Evolutionary conservation across 1,284 basidiomycete species (phyloP).

Genomic region (Malassezia psittaci): DNA sequence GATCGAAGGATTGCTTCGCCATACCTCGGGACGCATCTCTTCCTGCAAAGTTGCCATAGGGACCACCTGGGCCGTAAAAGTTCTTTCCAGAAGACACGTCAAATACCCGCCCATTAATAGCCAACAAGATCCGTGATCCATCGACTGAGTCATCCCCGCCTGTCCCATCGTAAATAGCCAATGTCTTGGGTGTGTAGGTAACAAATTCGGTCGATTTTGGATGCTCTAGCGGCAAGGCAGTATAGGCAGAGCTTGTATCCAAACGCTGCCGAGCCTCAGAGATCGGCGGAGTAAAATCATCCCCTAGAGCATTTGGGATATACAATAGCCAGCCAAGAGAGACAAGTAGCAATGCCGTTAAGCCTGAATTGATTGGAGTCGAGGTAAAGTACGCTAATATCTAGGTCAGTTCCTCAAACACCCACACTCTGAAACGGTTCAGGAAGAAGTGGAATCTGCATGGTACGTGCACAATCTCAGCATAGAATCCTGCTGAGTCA

Average conservation of each 20-base stretch:
- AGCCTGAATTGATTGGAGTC: constrained; percentile 9
- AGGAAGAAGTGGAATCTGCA: background rate
- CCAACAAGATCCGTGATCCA: constrained; percentile 61
- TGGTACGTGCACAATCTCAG: background rate
- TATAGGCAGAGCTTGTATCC: constrained; percentile 18
- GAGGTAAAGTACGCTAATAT: background rate
- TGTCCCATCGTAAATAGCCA: constrained; percentile 40
- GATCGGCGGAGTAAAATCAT: background rate
- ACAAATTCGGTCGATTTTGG: constrained; percentile 32
- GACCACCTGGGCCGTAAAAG: constrained; percentile 87
- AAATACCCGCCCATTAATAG: constrained; percentile 77
- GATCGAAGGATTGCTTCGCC: constrained; percentile 91
- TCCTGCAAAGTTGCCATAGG: constrained; percentile 94
- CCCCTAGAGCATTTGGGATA: background rate
- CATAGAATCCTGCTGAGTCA: background rate
- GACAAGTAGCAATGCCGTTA: background rate
- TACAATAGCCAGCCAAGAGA: background rate
- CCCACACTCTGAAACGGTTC: background rate
- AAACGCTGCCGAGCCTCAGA: background rate
- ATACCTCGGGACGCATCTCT: constrained; percentile 85
- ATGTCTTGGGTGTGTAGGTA: constrained; percentile 38
- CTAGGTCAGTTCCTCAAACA: background rate
- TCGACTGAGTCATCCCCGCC: constrained; percentile 16
- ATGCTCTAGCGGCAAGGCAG: constrained; percentile 32
- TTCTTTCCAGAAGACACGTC: constrained; percentile 76